Evolutionary conservation across 129 eudicot genomes (phyloP), one percentile per base, ranked within the genome.

Genomic region (Tagetes patula): DNA sequence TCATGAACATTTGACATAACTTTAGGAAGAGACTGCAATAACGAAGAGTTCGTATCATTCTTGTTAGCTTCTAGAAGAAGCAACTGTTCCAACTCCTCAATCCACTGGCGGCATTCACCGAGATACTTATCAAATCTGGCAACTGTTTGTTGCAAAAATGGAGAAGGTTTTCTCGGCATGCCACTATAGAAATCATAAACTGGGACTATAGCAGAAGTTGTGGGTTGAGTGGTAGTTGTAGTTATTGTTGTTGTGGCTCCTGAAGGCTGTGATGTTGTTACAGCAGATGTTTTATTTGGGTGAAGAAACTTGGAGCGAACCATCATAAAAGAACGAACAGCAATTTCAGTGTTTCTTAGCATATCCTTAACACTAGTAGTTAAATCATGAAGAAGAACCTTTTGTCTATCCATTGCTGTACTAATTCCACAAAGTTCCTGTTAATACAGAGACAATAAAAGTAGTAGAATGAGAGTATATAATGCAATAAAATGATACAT

Each of bases 371-470:
- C 94, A 65, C 69, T 83, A 74, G 83, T 42, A 84, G 90, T 90
- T 32, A 95, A 82, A 61, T 88, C 90, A 36, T 88, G 96, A 41
- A 85, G 81, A 39, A 83, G 78, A 73, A 86, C 85, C 79, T 88
- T 95, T 69, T 95, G 99, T 32, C 97, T 68, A 74, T 95, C 97
- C 97, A 95, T 86, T 1, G 89, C 76, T 30, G 87, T 85, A 81
- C 89, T 83, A 38, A 90, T 83, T 75, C 99, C 97, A 73, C 97
- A 96, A 76, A 95, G 92, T 76, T 95, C 97, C 99, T 95, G 82
- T 47, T 6, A 74, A 42, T 40, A 55, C 20, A 45, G 11, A 66
- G 53, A 55, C 37, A 37, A 46, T 49, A 48, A 34, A 3, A 72
- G 45, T 72, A 40, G 1, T 37, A 41, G 32, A 54, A 32, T 27